These are phyloP conservation scores for Exidia glandulosa DNA, from an alignment of 768 basidiomycete species.

Conservation along the genomic window DNA sequence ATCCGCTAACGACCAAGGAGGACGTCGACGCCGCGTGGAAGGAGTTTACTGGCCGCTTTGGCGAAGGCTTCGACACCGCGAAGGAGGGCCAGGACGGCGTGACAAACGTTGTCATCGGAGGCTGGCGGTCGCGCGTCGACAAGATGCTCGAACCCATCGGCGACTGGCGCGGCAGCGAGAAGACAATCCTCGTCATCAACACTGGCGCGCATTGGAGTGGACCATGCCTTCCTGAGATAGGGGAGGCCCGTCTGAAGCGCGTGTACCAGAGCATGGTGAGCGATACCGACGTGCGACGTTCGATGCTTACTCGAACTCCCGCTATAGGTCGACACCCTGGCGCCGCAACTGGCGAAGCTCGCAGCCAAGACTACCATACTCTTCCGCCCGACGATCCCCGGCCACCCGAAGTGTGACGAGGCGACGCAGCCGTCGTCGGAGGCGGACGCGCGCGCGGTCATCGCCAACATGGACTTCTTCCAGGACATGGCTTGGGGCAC, in stretches of 20 bases:
- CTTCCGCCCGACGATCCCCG: not conserved
- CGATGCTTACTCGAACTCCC: not conserved
- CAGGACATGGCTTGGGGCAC: not conserved
- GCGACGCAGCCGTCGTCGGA: not conserved
- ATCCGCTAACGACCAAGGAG: not conserved
- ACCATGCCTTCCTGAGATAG: not conserved
- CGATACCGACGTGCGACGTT: not conserved
- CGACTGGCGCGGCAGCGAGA: not conserved
- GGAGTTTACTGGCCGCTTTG: not conserved
- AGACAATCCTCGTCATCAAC: not conserved
- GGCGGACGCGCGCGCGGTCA: not conserved
- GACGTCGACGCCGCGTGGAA: not conserved
- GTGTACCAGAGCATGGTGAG: not conserved
- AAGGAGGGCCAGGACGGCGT: not conserved
- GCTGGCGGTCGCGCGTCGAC: not conserved
- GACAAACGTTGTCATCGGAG: not conserved
- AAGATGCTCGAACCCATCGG: not conserved
- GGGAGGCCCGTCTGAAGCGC: not conserved
- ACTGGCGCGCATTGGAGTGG: not conserved
- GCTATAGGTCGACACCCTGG: not conserved
- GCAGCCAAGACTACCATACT: not conserved
- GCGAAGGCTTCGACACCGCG: not conserved
- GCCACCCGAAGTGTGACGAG: not conserved
- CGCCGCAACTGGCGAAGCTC: not conserved
- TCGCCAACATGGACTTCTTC: not conserved